Percentiles rank a stretch among this genome's conserved stretches.
phyloP scores from a whole-genome alignment of 768 basidiomycete species.

The Exsudoporus frostii region DNA sequence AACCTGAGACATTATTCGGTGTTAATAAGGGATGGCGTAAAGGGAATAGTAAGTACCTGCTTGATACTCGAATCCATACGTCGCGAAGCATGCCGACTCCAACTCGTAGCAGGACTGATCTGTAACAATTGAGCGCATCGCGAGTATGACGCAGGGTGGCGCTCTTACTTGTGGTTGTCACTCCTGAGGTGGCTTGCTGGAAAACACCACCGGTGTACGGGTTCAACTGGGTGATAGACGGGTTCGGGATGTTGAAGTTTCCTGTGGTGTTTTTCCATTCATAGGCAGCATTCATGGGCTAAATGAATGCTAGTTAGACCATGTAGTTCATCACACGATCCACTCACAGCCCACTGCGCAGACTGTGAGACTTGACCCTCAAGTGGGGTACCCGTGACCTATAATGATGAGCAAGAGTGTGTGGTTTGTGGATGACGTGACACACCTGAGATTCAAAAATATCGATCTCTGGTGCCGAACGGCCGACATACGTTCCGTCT shows the following conservation, averaged over 20 bases:
- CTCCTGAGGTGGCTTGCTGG: slow-evolving; percentile 80
- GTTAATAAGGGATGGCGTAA: not conserved
- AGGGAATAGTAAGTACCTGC: slow-evolving; percentile 44
- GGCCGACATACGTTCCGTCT: slow-evolving; percentile 79
- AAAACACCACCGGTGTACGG: slow-evolving; percentile 70
- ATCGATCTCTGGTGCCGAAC: slow-evolving; percentile 88
- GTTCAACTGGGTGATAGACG: slow-evolving; percentile 52
- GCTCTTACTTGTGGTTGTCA: slow-evolving; percentile 55
- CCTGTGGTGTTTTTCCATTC: slow-evolving; percentile 61
- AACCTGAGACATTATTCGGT: slow-evolving; percentile 16
- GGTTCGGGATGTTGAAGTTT: slow-evolving; percentile 56
- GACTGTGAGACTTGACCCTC: slow-evolving; percentile 76
- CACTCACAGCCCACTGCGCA: slow-evolving; percentile 72
- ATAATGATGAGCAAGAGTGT: slow-evolving; percentile 19
- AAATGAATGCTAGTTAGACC: slow-evolving; percentile 11
- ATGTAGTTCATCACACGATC: not conserved
- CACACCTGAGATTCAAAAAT: slow-evolving; percentile 79
- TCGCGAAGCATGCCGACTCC: slow-evolving; percentile 49
- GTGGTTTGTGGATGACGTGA: not conserved
- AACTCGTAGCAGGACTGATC: slow-evolving; percentile 69
- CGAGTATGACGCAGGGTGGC: not conserved
- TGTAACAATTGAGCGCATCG: slow-evolving; percentile 19
- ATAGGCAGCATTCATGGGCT: slow-evolving; percentile 80
- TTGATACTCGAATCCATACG: slow-evolving; percentile 81
- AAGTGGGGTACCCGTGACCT: slow-evolving; percentile 36